Conservation (phyloP, 2,329 filamentous ascomycete species). For the Aspergillus sp. region DNA sequence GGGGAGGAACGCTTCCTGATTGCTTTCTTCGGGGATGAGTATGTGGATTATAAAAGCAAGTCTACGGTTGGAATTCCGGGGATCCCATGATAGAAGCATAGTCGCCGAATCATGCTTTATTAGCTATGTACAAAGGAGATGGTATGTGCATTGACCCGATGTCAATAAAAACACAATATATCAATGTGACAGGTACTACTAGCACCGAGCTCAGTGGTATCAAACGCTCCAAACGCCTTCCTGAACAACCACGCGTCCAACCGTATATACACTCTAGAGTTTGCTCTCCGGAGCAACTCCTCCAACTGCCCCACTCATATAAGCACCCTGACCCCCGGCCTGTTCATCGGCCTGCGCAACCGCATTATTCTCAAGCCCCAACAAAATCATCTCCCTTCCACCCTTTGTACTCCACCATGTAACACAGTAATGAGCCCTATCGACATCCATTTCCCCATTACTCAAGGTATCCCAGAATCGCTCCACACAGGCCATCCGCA, state of each 20-base stretch:
- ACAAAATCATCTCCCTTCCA: constrained; percentile 57
- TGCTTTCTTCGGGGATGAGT: constrained; percentile 81
- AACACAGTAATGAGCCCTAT: constrained; percentile 74
- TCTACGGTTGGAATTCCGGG: constrained; percentile 82
- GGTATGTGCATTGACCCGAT: not conserved
- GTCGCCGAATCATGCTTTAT: not conserved
- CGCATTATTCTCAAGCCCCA: constrained; percentile 33
- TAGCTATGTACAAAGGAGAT: not conserved
- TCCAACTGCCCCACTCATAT: constrained; percentile 58
- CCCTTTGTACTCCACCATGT: constrained; percentile 79
- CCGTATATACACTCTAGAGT: constrained; percentile 33
- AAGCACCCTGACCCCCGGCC: constrained; percentile 31
- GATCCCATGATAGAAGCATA: constrained; percentile 46
- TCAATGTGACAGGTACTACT: not conserved
- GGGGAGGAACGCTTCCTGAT: constrained; percentile 78
- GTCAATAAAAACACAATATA: not conserved
- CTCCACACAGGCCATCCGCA: constrained; percentile 65
- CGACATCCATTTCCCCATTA: constrained; percentile 84
- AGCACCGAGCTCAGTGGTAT: constrained; percentile 15
- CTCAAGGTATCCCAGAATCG: constrained; percentile 78
- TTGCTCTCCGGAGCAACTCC: constrained; percentile 45
- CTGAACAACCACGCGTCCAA: not conserved
- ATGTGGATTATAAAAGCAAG: constrained; percentile 67
- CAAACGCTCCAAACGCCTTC: constrained; percentile 3
- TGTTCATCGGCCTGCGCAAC: constrained; percentile 14